Evolutionary conservation across 2,329 filamentous ascomycete genomes (phyloP).

Genomic region (Fusarium nanum): DNA sequence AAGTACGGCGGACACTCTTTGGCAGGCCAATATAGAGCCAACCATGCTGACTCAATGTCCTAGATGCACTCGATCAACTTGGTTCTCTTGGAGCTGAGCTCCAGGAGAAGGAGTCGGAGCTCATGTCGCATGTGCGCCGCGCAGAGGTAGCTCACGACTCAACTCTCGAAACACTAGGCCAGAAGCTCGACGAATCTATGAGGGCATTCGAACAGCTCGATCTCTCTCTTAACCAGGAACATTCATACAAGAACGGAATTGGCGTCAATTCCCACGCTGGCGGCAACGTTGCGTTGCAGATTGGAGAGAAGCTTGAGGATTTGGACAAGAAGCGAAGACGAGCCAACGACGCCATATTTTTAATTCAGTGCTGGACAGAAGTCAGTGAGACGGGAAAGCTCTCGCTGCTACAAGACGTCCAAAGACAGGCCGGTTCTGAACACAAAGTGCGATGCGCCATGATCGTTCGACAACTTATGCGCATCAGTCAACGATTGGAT

Average conservation of each 20-base stretch:
- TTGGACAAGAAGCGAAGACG: constrained; percentile 90
- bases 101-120: constrained; percentile 89
- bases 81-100: constrained; percentile 82
- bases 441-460: constrained; percentile 95
- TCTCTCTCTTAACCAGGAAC: constrained; percentile 76
- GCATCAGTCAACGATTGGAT: constrained; percentile 92
- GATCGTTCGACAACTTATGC: constrained; percentile 91
- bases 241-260: constrained; percentile 50
- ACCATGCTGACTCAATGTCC: constrained; percentile 21
- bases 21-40: background rate
- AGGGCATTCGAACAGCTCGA: constrained; percentile 92
- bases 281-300: constrained; percentile 92
- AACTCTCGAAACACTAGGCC: constrained; percentile 86
- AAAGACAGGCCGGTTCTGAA: constrained; percentile 85
- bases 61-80: constrained; percentile 75
- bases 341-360: constrained; percentile 91
- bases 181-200: constrained; percentile 92
- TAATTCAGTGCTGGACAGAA: constrained; percentile 97
- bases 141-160: constrained; percentile 93
- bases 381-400: constrained; percentile 91
- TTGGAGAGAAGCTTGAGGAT: constrained; percentile 93
- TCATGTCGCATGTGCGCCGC: constrained; percentile 87
- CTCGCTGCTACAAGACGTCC: constrained; percentile 87
- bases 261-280: constrained; percentile 64
- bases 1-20: constrained; percentile 56